These are phyloP conservation scores for Fusarium sp. DNA, from an alignment of 2,329 filamentous ascomycete genomes.

Conservation along the genomic window DNA sequence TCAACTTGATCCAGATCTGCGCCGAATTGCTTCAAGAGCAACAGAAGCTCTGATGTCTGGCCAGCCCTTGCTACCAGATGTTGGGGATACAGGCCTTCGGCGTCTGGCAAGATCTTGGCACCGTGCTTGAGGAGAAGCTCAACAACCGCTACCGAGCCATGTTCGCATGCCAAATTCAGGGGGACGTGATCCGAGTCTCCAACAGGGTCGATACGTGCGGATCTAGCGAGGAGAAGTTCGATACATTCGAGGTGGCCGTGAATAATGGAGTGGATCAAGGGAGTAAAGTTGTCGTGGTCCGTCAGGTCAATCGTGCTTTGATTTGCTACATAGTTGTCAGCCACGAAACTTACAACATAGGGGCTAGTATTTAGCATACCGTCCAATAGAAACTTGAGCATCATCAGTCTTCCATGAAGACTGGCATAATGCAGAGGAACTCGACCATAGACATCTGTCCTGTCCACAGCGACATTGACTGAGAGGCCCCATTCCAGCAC, in stretches of 20 bases:
- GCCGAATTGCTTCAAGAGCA: conserved; percentile 85
- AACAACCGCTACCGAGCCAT: conserved; percentile 87
- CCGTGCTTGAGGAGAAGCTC: conserved; percentile 84
- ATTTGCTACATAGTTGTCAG: conserved; percentile 62
- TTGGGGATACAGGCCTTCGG: conserved; percentile 96
- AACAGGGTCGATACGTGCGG: conserved; percentile 86
- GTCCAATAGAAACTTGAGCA: conserved; percentile 79
- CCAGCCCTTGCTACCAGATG: conserved; percentile 94
- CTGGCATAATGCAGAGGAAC: conserved; percentile 96
- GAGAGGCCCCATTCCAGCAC: conserved; percentile 82
- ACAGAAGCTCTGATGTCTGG: conserved; percentile 80
- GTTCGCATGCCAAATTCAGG: conserved; percentile 93
- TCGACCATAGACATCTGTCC: conserved; percentile 92
- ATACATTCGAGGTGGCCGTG: conserved; percentile 87
- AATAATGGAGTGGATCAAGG: conserved; percentile 93
- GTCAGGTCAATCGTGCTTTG: conserved; percentile 84
- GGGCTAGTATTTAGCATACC: conserved; percentile 54
- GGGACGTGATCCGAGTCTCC: conserved; percentile 94
- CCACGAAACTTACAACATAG: neutral
- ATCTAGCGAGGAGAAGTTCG: conserved; percentile 78
- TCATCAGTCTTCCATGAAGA: conserved; percentile 89
- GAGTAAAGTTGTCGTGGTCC: conserved; percentile 97
- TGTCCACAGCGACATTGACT: conserved; percentile 79
- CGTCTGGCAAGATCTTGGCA: conserved; percentile 89
- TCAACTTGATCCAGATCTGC: conserved; percentile 93